Conservation (phyloP, 805 yeast genomes). For the Candida broadrunensis region DNA sequence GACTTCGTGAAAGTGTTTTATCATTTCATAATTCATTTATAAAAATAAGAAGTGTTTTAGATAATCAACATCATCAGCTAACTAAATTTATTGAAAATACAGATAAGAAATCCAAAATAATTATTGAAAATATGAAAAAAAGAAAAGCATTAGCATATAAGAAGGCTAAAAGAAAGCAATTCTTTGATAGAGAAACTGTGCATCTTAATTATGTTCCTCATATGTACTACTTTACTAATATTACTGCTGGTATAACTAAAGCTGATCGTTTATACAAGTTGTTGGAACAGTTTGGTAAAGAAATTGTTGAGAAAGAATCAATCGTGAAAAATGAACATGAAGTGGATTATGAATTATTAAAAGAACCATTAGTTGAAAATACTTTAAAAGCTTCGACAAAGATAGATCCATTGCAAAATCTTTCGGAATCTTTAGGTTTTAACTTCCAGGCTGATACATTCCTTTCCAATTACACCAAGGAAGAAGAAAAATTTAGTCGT, state of each 20-base stretch:
- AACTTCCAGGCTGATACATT: background rate
- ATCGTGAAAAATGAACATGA: background rate
- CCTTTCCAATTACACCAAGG: background rate
- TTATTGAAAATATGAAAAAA: constrained; percentile 3
- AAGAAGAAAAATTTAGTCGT: background rate
- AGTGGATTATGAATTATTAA: background rate
- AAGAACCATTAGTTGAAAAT: background rate
- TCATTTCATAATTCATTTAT: constrained; percentile 9
- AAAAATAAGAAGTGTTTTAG: constrained; percentile 19
- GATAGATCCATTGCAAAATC: background rate
- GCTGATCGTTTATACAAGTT: constrained; percentile 8
- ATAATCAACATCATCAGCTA: constrained; percentile 15
- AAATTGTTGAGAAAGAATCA: constrained; percentile 5
- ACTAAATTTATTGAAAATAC: constrained; percentile 14
- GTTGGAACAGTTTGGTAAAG: constrained; percentile 20
- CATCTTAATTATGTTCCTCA: constrained; percentile 13
- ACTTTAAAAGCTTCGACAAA: no score
- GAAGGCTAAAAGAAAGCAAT: background rate
- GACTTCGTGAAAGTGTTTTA: background rate
- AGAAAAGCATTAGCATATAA: constrained; percentile 3
- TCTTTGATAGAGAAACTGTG: constrained; percentile 7
- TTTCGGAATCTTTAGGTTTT: background rate
- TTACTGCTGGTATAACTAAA: constrained; percentile 9
- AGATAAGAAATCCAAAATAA: constrained; percentile 9
- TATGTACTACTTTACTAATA: constrained; percentile 10